These are phyloP conservation scores for Penicillium digitatum DNA, from an alignment of 2,329 filamentous ascomycete genomes.

Conservation along the genomic window DNA sequence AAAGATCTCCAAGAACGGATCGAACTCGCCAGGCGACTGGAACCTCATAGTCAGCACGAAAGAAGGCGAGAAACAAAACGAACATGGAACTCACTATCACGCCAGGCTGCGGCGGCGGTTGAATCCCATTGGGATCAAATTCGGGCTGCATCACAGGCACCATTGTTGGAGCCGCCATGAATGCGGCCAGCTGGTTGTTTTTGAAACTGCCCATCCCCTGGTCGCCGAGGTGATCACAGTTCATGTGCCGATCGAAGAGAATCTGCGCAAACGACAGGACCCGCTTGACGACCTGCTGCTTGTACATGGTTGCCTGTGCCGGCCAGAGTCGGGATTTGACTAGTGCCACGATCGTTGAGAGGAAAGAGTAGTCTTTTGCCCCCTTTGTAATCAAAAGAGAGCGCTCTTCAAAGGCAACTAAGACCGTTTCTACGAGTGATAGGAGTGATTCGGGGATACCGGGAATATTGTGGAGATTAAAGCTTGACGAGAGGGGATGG, in stretches of 20 bases:
- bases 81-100: slow-evolving; percentile 22
- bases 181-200: slow-evolving; percentile 27
- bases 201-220: slow-evolving; percentile 31
- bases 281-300: slow-evolving; percentile 36
- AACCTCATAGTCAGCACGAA: slow-evolving; percentile 4
- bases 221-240: slow-evolving; percentile 31
- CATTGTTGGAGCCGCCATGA: slow-evolving; percentile 22
- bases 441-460: slow-evolving; percentile 35
- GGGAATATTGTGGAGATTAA: slow-evolving; percentile 27
- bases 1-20: slow-evolving; percentile 35
- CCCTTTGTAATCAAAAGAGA: slow-evolving; percentile 35
- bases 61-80: not conserved
- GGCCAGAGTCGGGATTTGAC: slow-evolving; percentile 37
- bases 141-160: slow-evolving; percentile 22
- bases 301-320: slow-evolving; percentile 30
- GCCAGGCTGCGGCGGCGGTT: slow-evolving; percentile 23
- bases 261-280: slow-evolving; percentile 36
- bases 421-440: slow-evolving; percentile 30
- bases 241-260: slow-evolving; percentile 34
- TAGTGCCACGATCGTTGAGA: slow-evolving; percentile 35
- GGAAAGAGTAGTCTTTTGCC: slow-evolving; percentile 40
- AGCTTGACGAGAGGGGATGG: slow-evolving; percentile 11
- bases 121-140: slow-evolving; percentile 17
- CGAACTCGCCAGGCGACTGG: slow-evolving; percentile 29
- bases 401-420: slow-evolving; percentile 31